A percentile compares a stretch with the other conserved stretches of the same genome.
phyloP scores from a whole-genome alignment of 345 rosid genomes.

The Chamaenerion angustifolium region DNA sequence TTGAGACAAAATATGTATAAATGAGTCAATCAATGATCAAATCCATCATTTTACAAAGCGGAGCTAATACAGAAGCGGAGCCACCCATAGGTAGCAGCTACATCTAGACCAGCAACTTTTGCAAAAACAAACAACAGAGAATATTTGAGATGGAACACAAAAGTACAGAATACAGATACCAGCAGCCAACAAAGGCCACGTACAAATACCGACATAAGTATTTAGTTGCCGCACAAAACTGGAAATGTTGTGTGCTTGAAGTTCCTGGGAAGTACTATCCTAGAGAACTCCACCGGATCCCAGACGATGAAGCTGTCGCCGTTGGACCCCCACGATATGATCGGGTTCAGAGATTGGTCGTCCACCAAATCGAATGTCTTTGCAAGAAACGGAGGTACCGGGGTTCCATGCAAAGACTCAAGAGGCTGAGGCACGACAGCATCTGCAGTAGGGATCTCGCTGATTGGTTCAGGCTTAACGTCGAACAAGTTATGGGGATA shows the following conservation, averaged over 20 bases:
- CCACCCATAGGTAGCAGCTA: neutral
- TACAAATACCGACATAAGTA: slow-evolving; percentile 78
- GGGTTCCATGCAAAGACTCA: slow-evolving; percentile 44
- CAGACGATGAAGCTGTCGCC: slow-evolving; percentile 82
- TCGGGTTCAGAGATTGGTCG: slow-evolving; percentile 53
- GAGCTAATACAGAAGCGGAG: too few species aligned
- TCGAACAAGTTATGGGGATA: slow-evolving; percentile 3
- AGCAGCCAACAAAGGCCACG: slow-evolving; percentile 21
- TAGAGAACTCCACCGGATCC: slow-evolving; percentile 78
- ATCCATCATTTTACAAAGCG: neutral
- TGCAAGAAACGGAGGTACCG: slow-evolving; percentile 62
- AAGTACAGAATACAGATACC: slow-evolving; percentile 15
- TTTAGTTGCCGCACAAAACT: slow-evolving; percentile 94
- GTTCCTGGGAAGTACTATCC: slow-evolving; percentile 59
- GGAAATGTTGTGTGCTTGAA: slow-evolving; percentile 98
- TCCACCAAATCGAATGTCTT: slow-evolving; percentile 88
- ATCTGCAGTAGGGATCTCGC: slow-evolving; percentile 6
- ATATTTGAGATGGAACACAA: slow-evolving; percentile 5
- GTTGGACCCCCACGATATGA: slow-evolving; percentile 70
- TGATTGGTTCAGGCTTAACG: slow-evolving; percentile 7
- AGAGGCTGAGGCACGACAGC: slow-evolving; percentile 39
- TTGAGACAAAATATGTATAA: too few species aligned
- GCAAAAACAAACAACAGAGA: slow-evolving; percentile 5
- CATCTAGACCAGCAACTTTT: slow-evolving; percentile 5
- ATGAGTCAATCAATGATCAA: too few species aligned